phyloP scores from a whole-genome alignment of 164 flowering plant species.

The Umbellularia californica region DNA sequence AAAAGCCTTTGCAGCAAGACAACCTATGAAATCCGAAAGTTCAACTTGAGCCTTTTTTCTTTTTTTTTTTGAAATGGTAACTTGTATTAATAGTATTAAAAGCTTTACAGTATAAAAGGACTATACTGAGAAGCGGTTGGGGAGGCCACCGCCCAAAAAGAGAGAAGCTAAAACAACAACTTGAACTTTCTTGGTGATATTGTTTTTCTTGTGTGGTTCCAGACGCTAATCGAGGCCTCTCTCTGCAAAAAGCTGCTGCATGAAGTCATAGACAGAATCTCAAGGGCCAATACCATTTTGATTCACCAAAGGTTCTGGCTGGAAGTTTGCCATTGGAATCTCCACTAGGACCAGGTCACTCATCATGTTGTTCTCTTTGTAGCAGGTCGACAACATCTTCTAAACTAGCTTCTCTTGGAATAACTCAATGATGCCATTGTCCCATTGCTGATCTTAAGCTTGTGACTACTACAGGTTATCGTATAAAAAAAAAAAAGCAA shows the following conservation, averaged over 20 bases:
- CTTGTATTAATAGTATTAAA: too few species aligned
- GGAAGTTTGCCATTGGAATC: not conserved
- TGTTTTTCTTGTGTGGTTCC: not conserved
- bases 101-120: too few species aligned
- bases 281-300: not conserved
- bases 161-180: too few species aligned
- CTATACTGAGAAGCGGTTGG: too few species aligned
- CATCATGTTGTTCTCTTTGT: not conserved
- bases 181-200: not conserved
- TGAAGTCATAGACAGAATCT: not conserved
- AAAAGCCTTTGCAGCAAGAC: constrained; percentile 1
- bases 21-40: not conserved
- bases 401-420: not conserved
- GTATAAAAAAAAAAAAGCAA: not conserved
- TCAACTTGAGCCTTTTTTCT: too few species aligned
- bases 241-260: not conserved
- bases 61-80: too few species aligned
- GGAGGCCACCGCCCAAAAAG: too few species aligned
- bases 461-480: not conserved
- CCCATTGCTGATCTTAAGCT: not conserved
- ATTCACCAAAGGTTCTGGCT: not conserved
- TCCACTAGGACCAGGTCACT: not conserved
- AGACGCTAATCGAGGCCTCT: not conserved
- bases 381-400: not conserved
- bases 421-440: not conserved